Percentiles rank a stretch among this genome's conserved stretches.
These are phyloP conservation scores for Aspergillus costaricaensis DNA, from an alignment of 2,329 filamentous ascomycete genomes.

Conservation along the genomic window DNA sequence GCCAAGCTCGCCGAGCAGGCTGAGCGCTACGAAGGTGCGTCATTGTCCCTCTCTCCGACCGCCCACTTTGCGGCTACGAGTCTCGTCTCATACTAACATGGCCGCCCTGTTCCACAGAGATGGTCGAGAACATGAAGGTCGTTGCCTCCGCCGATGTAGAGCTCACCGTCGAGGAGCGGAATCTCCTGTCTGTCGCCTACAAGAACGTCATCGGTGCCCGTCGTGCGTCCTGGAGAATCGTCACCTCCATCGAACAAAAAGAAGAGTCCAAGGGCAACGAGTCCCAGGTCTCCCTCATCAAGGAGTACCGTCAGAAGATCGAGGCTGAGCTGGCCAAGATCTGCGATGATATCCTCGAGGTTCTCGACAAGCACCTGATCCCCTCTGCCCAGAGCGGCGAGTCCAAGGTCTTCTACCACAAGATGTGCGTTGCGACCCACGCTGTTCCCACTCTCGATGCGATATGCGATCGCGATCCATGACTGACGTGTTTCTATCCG, in stretches of 20 bases:
- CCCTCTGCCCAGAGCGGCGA: constrained; percentile 92
- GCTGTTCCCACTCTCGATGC: not conserved
- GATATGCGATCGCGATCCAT: constrained; percentile 20
- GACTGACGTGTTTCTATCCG: constrained; percentile 17
- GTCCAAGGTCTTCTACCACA: constrained; percentile 99
- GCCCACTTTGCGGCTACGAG: not conserved
- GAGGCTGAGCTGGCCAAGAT: constrained; percentile 96
- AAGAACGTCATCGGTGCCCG: constrained; percentile 98
- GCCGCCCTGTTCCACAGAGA: constrained; percentile 63
- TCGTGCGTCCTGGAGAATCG: constrained; percentile 97
- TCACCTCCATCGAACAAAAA: constrained; percentile 98
- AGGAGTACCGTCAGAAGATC: constrained; percentile 98
- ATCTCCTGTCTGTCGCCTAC: constrained; percentile 96
- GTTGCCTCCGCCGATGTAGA: constrained; percentile 85
- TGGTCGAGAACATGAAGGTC: constrained; percentile 99
- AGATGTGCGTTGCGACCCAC: constrained; percentile 70
- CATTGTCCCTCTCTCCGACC: constrained; percentile 21
- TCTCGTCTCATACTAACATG: constrained; percentile 18
- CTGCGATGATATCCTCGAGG: constrained; percentile 95
- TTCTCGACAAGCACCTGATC: constrained; percentile 91
- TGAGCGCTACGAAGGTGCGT: constrained; percentile 97
- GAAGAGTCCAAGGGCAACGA: constrained; percentile 99
- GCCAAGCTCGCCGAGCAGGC: constrained; percentile 99
- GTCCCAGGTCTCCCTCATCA: constrained; percentile 85
- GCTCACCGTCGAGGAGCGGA: constrained; percentile 90